Percentiles rank a stretch among this genome's conserved stretches.
phyloP scores from a whole-genome alignment of 2,329 filamentous ascomycete species.

The Huntiella savannae region DNA sequence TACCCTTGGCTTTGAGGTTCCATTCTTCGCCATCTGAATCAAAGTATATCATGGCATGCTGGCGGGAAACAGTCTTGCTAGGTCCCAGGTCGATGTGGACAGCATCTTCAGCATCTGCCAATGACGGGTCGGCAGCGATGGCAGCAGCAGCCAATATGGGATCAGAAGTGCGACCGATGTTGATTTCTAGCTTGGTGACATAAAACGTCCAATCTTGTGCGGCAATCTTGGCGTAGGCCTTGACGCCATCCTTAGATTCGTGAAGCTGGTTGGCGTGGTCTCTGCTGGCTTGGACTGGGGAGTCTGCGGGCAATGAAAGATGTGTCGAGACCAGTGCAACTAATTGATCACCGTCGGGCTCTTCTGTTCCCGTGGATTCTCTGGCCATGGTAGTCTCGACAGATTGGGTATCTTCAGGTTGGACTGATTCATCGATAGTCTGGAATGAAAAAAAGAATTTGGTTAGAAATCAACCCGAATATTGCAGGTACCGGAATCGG shows the following conservation, averaged over 20 bases:
- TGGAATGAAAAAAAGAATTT: constrained; percentile 14
- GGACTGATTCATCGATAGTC: constrained; percentile 17
- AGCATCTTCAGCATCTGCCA: constrained; percentile 23
- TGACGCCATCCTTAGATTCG: constrained; percentile 40
- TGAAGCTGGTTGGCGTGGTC: constrained; percentile 47
- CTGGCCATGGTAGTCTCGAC: constrained; percentile 26
- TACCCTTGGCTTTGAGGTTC: constrained; percentile 73
- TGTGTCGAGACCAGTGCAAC: constrained; percentile 36
- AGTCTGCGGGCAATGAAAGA: constrained; percentile 23
- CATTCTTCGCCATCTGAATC: constrained; percentile 51
- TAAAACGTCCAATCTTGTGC: constrained; percentile 74
- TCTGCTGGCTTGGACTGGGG: constrained; percentile 37
- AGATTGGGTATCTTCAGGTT: constrained; percentile 24
- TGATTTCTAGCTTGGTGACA: constrained; percentile 53
- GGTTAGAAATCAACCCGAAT: constrained; percentile 1
- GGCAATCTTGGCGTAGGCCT: constrained; percentile 66
- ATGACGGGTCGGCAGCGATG: background rate
- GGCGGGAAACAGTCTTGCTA: constrained; percentile 61
- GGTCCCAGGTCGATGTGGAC: constrained; percentile 81
- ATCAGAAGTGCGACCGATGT: constrained; percentile 44
- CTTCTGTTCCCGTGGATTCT: constrained; percentile 21
- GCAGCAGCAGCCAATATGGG: constrained; percentile 21
- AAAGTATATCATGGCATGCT: constrained; percentile 58
- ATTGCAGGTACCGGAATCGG: background rate
- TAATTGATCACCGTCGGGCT: constrained; percentile 35